Base-by-base conservation (phyloP, 768 basidiomycete species). In the Podaxis rugospora region DNA sequence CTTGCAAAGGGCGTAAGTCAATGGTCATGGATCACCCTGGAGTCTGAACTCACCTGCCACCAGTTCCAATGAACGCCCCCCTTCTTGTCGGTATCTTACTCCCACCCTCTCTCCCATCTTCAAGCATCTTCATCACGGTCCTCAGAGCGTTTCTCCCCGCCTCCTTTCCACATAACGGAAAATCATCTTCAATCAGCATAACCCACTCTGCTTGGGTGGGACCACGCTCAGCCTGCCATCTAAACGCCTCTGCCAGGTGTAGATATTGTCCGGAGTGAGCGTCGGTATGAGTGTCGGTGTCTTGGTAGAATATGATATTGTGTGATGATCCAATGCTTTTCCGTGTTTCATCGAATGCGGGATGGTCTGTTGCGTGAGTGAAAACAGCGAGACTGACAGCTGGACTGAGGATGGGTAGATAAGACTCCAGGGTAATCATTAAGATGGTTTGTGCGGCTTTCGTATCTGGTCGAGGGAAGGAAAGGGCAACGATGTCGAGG, bases 151-250 rank as follows among this genome's bases (percentile, higher is more conserved):
- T 52, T 71, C 72, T 73, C 23, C 76, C 75, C 18, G 51, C 53
- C 64, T 72, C 71, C 5, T 70, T 70, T 14, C 70, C 73, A 32
- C 77, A 79, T 18, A 79, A 47, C 0, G 78, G 77, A 50, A 79
- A 79, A 62, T 80, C 77, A 63, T 80, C 78, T 56, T 78, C 78
- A 28, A 76, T 67, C 11, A 79, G 67, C 74, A 78, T 78, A 3
- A 79, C 63, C 76, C 77, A 79, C 58, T 79, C 76, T 13, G 75
- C 70, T 39, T 62, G 60, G n/a, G 14, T 32, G 0, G 61, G 36
- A 4, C 62, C 59, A 42, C 59, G 66, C 46, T 67, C 67, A 36
- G 52, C 36, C 60, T 67, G 63, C 79, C 76, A 79, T 27, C 72
- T 61, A 42, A 79, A 72, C 3, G 77, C 77, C 50, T 80, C 78